phyloP scores from a whole-genome alignment of 1,139 yeast genomes.

The Yamadazyma jaroonii region DNA sequence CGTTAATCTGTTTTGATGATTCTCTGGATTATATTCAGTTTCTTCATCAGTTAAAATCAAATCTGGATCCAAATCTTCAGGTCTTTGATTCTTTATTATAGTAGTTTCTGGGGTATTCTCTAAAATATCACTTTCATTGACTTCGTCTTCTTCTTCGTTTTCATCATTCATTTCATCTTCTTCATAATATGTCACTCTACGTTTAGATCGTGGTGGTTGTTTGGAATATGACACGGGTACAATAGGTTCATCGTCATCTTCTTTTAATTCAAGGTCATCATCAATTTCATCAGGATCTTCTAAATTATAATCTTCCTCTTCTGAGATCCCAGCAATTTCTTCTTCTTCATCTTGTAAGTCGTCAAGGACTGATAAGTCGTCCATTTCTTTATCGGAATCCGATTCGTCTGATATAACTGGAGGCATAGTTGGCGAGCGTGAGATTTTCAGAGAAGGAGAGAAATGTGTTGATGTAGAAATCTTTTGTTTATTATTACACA shows the following conservation, averaged over 20 bases:
- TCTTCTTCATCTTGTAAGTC: constrained; percentile 21
- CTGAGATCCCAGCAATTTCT: constrained; percentile 23
- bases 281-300: constrained; percentile 43
- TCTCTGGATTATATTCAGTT: constrained; percentile 40
- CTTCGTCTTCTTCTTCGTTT: constrained; percentile 27
- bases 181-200: constrained; percentile 29
- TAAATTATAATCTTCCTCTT: constrained; percentile 32
- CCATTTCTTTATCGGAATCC: constrained; percentile 15
- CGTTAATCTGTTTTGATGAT: constrained; percentile 56
- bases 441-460: too few relatives aligned
- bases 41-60: constrained; percentile 44
- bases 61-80: constrained; percentile 36
- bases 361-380: constrained; percentile 15
- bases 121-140: constrained; percentile 5
- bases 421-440: constrained; percentile 8
- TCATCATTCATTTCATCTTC: constrained; percentile 31
- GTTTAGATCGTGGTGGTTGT: constrained; percentile 23
- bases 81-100: constrained; percentile 7
- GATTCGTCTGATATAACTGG: constrained; percentile 13
- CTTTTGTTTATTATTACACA: too few relatives aligned
- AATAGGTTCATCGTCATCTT: constrained; percentile 23
- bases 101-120: background rate
- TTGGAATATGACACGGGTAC: constrained; percentile 5
- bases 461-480: too few relatives aligned
- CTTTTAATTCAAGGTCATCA: constrained; percentile 37